Base-by-base conservation (phyloP, 2,329 filamentous ascomycete species). In the Ophidiomyces ophidiicola region DNA sequence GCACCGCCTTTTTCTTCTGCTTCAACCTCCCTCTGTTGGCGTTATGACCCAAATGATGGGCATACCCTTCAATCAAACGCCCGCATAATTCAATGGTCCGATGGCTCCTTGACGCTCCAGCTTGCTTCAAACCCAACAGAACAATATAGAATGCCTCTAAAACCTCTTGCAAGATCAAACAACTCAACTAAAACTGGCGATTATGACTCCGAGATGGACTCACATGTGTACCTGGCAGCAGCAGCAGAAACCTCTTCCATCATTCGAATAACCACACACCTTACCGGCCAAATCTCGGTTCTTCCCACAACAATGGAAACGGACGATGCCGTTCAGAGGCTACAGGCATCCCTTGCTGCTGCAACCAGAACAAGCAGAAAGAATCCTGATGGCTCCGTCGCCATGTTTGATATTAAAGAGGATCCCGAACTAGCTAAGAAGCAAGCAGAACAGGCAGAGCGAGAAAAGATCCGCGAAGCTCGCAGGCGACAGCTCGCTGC, bases 91-190 rank as follows among this genome's bases (percentile, higher is more conserved):
- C 69, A 72, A 46, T 81, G 77, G 77, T 76, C 74, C 12, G 76
- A 81, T 50, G 77, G 77, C 25, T 78, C 72, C 3, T 58, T 80
- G 32, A 80, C 76, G 2, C 61, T 81, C 3, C 77, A 81, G 50
- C 64, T 80, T 25, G 76, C 74, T 17, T 76, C 71, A 10, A 69
- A 75, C 25, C 72, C 75, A 1, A 66, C 61, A 24, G 69, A 70
- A 41, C 76, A 79, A 48, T 78, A 76, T 56, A 67, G 70, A 44
- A 70, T 78, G 41, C 59, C 70, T 44, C 64, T 71, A 24, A 73
- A 74, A 52, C 57, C 71, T 32, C 64, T 80, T 36, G 72, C 71
- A 21, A 72, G 73, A 46, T 64, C 71, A 21, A 68, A 73, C 51
- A 56, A 62, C 46, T 64, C 68, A 11, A 50, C 58, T 42, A 66